Evolutionary conservation across 345 rosid species (phyloP).

Genomic region (Angophora floribunda): DNA sequence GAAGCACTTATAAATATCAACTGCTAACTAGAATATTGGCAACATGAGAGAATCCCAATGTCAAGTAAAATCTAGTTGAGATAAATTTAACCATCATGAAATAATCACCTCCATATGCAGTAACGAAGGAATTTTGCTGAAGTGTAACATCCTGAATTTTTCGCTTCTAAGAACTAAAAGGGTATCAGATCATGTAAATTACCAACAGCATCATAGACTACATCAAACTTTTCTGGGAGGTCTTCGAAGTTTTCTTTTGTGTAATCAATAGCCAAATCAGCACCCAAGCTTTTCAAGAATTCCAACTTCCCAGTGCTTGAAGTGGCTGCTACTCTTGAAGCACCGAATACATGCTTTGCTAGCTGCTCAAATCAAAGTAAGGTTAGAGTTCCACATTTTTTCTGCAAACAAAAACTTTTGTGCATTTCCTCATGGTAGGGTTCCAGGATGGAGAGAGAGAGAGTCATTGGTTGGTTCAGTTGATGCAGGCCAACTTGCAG

Average conservation of each 20-base stretch:
- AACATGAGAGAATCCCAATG: neutral
- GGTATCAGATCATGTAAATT: neutral
- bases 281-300: slow-evolving; percentile 67
- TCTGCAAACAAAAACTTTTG: neutral
- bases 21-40: neutral
- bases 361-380: slow-evolving; percentile 31
- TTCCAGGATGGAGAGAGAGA: neutral
- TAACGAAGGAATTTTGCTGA: neutral
- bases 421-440: neutral
- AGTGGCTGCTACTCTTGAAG: slow-evolving; percentile 83
- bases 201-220: slow-evolving; percentile 89
- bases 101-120: neutral
- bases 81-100: neutral
- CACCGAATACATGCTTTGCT: slow-evolving; percentile 86
- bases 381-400: neutral
- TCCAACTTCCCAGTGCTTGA: slow-evolving; percentile 73
- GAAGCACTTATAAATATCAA: neutral
- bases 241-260: slow-evolving; percentile 80
- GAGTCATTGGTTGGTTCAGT: neutral
- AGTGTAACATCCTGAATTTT: neutral
- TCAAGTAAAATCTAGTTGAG: neutral
- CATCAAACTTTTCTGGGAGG: slow-evolving; percentile 67
- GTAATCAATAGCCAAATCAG: slow-evolving; percentile 86
- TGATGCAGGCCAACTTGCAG: neutral
- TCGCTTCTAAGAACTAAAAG: neutral